phyloP scores from a whole-genome alignment of 306 rosid species.

The Aeschynomene evenia region DNA sequence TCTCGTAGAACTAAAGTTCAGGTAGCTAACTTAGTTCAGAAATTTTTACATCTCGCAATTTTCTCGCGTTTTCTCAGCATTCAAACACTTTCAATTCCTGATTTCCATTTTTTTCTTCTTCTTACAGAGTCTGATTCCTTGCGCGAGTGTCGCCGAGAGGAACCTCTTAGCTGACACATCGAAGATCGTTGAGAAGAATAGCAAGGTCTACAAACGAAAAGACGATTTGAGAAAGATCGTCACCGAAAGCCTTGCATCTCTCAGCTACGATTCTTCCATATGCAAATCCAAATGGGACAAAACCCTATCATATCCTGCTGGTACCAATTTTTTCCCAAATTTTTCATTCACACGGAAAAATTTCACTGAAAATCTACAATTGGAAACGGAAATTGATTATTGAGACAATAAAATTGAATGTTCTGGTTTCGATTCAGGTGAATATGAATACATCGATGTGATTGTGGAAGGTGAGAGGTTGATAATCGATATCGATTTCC shows the following conservation, averaged over 20 bases:
- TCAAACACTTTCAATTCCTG: background rate
- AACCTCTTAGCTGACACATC: slow-evolving; percentile 88
- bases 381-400: background rate
- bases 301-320: slow-evolving; percentile 70
- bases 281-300: slow-evolving; percentile 96
- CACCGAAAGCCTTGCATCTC: slow-evolving; percentile 58
- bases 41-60: background rate
- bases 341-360: background rate
- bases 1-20: background rate
- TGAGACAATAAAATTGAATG: background rate
- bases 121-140: slow-evolving; percentile 64
- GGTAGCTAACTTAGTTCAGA: background rate
- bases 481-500: slow-evolving; percentile 81
- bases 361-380: background rate
- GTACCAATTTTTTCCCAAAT: slow-evolving; percentile 31
- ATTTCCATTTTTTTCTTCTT: background rate
- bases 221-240: slow-evolving; percentile 73
- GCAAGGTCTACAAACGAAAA: slow-evolving; percentile 58
- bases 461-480: slow-evolving; percentile 71
- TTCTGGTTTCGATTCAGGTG: slow-evolving; percentile 57
- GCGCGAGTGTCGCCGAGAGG: slow-evolving; percentile 79
- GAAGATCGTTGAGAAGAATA: slow-evolving; percentile 75
- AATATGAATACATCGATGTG: slow-evolving; percentile 89
- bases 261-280: slow-evolving; percentile 74
- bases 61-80: slow-evolving; percentile 15